A percentile compares a stretch with the other conserved stretches of the same genome.
Conservation (phyloP, 2,329 filamentous ascomycete species). For the Penicillium sp. region DNA sequence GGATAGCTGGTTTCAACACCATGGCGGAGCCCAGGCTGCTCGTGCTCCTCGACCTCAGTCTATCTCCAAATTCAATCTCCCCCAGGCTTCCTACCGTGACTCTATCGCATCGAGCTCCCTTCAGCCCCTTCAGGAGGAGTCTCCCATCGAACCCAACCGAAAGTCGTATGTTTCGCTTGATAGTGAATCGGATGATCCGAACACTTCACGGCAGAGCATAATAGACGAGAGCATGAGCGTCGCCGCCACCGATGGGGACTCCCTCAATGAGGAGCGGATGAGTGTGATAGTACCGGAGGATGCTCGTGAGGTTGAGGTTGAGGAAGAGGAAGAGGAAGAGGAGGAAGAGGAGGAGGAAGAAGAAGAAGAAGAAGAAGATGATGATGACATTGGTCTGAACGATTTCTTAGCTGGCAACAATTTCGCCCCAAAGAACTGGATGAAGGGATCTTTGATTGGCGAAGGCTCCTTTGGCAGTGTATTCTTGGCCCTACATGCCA, state of each 20-base stretch:
- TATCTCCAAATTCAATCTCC: slow-evolving; percentile 53
- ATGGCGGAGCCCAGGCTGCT: slow-evolving; percentile 48
- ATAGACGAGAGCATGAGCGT: slow-evolving; percentile 75
- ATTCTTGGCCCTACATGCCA: slow-evolving; percentile 87
- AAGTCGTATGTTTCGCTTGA: slow-evolving; percentile 86
- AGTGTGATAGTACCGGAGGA: slow-evolving; percentile 82
- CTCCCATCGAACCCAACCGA: slow-evolving; percentile 74
- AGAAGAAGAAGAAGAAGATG: slow-evolving; percentile 50
- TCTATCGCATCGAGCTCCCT: slow-evolving; percentile 84
- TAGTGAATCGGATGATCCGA: slow-evolving; percentile 64
- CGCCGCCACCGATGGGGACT: slow-evolving; percentile 58
- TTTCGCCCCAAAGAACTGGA: slow-evolving; percentile 97
- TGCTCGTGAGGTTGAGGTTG: slow-evolving; percentile 59
- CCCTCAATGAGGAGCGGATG: slow-evolving; percentile 67
- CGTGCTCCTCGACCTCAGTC: slow-evolving; percentile 54
- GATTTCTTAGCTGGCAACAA: slow-evolving; percentile 89
- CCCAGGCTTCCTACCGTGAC: slow-evolving; percentile 66
- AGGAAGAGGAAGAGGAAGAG: slow-evolving; percentile 63
- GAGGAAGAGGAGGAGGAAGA: slow-evolving; percentile 44
- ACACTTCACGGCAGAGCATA: slow-evolving; percentile 71
- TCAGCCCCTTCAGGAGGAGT: slow-evolving; percentile 86
- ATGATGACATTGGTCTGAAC: slow-evolving; percentile 61
- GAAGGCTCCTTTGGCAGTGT: slow-evolving; percentile 96
- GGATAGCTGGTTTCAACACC: slow-evolving; percentile 70
- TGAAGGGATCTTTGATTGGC: slow-evolving; percentile 96